Percentiles rank a stretch among this genome's conserved stretches.
Conservation (phyloP, 2,329 filamentous ascomycete species). For the Achaetomium macrosporum region DNA sequence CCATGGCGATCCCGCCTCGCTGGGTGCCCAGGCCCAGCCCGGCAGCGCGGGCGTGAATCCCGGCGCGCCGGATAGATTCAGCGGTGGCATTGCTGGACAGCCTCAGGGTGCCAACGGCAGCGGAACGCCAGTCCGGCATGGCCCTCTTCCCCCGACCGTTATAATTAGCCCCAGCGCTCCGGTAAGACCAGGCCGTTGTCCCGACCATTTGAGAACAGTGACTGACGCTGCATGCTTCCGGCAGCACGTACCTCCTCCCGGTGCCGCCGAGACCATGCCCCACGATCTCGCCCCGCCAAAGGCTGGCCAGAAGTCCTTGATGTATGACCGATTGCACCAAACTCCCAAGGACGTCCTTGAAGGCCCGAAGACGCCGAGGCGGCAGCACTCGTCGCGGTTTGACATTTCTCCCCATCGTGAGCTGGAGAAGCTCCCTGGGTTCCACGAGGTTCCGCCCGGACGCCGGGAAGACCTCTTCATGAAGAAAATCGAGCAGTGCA, state of each 20-base stretch:
- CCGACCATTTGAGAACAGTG: slow-evolving; percentile 3
- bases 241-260: slow-evolving; percentile 86
- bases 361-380: slow-evolving; percentile 88
- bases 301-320: slow-evolving; percentile 78
- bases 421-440: slow-evolving; percentile 92
- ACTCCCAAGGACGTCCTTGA: slow-evolving; percentile 96
- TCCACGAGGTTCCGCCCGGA: slow-evolving; percentile 95
- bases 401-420: slow-evolving; percentile 96
- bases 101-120: slow-evolving; percentile 45
- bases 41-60: slow-evolving; percentile 30
- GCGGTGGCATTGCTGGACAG: slow-evolving; percentile 29
- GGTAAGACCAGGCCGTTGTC: slow-evolving; percentile 48
- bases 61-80: slow-evolving; percentile 33
- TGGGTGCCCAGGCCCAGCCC: slow-evolving; percentile 35
- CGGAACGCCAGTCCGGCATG: slow-evolving; percentile 58
- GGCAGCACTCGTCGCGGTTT: slow-evolving; percentile 95
- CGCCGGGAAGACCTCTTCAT: slow-evolving; percentile 95
- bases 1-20: slow-evolving; percentile 36
- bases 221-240: slow-evolving; percentile 18
- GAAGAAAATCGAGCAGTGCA: slow-evolving; percentile 99
- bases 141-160: slow-evolving; percentile 72
- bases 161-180: slow-evolving; percentile 92
- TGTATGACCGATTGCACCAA: slow-evolving; percentile 84
- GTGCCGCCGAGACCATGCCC: slow-evolving; percentile 94
- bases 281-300: slow-evolving; percentile 94